Evolutionary conservation across 306 rosid species (phyloP), one percentile per base, ranked within the genome.

Genomic region (Astragalus glycyphyllos): DNA sequence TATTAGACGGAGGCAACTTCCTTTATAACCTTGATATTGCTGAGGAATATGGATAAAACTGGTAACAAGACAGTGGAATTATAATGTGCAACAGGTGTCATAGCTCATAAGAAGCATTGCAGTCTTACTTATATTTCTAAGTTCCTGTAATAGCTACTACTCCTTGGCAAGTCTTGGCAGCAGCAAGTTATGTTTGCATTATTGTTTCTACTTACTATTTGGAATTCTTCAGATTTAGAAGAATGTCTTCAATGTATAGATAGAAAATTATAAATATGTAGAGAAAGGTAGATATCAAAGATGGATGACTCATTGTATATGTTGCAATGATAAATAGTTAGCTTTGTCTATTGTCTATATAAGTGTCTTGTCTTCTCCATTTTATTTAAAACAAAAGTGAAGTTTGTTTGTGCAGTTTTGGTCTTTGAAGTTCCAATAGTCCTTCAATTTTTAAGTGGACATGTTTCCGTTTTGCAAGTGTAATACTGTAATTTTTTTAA

Each of bases 1-100:
- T 16, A 63, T 20, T 20, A 20, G 74, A 83, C 9, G 56, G 61
- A 61, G 79, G 54, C 49, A 66, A 65, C 58, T 79, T 75, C 69
- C 49, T 50, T 47, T 14, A 71, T 72, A 78, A 45, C 48, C 62
- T 46, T 42, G 64, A 75, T 16, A 50, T 79, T 35, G 55, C 61
- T 47, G 55, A 55, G 50, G 79, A 66, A 44, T 32, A 61, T 12
- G 41, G 31, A 47, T 38, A 46, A 58, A 23, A 55, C 13, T 71
- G 60, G 58, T 35, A 11, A 8, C 49, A 20, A 40, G 68, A 37
- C 50, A 44, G 56, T 42, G 57, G 74, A 69, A 74, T 48, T 70
- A 34, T 35, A 3, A 26, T 37, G 46, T 34, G 55, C 72, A 54
- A 54, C 49, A 31, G 11, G 23, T 7, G 49, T 51, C 26, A 55